A percentile compares a stretch with the other conserved stretches of the same genome.
Evolutionary conservation across 2,329 filamentous ascomycete species (phyloP).

Genomic region (Bimuria novae-zelandiae): DNA sequence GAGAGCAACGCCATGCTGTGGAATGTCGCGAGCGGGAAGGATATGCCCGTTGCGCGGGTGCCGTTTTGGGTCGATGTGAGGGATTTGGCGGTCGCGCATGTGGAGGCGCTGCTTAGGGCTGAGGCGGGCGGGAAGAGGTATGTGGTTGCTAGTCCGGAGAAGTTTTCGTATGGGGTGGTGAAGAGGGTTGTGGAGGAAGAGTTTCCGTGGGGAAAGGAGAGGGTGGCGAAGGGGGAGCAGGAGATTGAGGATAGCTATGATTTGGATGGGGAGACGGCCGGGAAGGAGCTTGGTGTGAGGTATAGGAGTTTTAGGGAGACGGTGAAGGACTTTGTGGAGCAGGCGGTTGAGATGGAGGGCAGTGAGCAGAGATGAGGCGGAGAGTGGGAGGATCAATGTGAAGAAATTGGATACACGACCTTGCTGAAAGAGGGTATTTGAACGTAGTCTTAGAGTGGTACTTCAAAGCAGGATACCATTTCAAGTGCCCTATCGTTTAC

Average conservation of each 20-base stretch:
- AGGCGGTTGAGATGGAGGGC: constrained; percentile 30
- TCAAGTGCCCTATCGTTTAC: too few species aligned
- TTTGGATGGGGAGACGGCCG: constrained; percentile 50
- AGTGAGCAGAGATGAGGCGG: constrained; percentile 1
- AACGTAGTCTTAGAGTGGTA: too few species aligned
- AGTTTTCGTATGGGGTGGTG: constrained; percentile 54
- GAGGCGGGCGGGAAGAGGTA: constrained; percentile 50
- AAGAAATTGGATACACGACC: too few species aligned
- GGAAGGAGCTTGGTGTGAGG: constrained; percentile 46
- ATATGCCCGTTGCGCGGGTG: constrained; percentile 47
- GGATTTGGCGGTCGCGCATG: constrained; percentile 53
- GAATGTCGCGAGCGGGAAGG: constrained; percentile 35
- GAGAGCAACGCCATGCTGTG: constrained; percentile 28
- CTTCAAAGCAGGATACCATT: too few species aligned
- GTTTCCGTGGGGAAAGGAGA: constrained; percentile 46
- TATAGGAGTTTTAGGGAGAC: constrained; percentile 47
- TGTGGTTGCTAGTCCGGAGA: constrained; percentile 48
- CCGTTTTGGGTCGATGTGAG: constrained; percentile 55
- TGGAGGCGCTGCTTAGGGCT: constrained; percentile 47
- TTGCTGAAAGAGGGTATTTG: too few species aligned
- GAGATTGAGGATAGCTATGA: constrained; percentile 46
- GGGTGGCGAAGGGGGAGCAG: constrained; percentile 39
- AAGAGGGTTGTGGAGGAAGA: constrained; percentile 49
- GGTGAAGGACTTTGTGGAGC: constrained; percentile 42
- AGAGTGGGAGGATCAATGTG: neutral